Conservation (phyloP, 306 rosid genomes). For the Lotus japonicus region DNA sequence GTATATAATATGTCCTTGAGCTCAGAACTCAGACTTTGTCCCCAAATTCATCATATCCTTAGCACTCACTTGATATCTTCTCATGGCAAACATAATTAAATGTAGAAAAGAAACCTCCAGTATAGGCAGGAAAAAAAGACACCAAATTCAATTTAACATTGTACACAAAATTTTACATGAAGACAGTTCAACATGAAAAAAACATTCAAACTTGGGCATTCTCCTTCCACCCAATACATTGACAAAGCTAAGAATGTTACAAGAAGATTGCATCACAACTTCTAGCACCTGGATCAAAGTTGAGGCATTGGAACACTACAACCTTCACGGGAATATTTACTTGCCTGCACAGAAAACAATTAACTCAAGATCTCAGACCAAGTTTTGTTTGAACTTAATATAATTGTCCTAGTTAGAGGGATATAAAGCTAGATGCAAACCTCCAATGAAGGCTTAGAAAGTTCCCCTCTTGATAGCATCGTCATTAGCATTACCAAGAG, state of each 20-base stretch:
- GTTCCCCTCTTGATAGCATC: constrained; percentile 46
- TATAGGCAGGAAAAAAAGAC: constrained; percentile 2
- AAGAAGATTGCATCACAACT: constrained; percentile 60
- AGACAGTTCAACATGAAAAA: constrained; percentile 20
- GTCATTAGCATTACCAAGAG: constrained; percentile 62
- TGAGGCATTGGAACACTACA: constrained; percentile 44
- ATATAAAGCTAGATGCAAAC: constrained; percentile 20
- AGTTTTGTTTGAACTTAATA: neutral
- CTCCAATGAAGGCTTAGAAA: constrained; percentile 41
- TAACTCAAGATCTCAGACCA: neutral
- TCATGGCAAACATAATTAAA: neutral
- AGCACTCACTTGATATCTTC: neutral
- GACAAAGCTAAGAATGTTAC: constrained; percentile 35
- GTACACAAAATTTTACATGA: constrained; percentile 34
- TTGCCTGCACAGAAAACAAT: constrained; percentile 41
- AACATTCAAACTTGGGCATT: constrained; percentile 30
- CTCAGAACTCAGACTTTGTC: too few relatives aligned
- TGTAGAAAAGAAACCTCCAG: neutral
- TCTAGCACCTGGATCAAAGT: constrained; percentile 59
- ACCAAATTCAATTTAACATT: constrained; percentile 15
- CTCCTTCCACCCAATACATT: constrained; percentile 21
- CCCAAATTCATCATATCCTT: neutral
- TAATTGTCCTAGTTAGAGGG: neutral
- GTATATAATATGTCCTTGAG: too few relatives aligned
- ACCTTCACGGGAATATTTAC: constrained; percentile 41